Evolutionary conservation across 805 yeast species (phyloP), one percentile per base, ranked within the genome.

Genomic region (Yarrowia keelungensis): DNA sequence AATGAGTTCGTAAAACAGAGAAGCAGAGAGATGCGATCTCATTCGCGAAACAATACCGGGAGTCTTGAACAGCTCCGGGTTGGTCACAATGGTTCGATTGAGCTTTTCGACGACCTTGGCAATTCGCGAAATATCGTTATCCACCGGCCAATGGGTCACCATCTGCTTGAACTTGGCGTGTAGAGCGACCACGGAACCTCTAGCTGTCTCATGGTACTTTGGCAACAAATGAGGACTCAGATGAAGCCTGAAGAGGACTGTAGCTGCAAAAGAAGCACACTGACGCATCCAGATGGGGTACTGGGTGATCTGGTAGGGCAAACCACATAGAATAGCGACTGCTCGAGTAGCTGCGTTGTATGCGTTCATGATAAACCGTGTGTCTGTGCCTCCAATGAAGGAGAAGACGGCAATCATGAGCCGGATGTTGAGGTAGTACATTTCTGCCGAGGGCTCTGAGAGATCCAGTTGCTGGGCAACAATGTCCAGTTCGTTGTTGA

Each of bases 121-220:
- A 0, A 96, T 90, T 76, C 98, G 83, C 1, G 96, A 89, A 41
- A 93, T 89, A 78, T 93, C 98, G 79, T 91, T 92, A 70, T 91
- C 91, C 47, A 92, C 90, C 62, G 89, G 90, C 98, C 98, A 93
- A 8, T 97, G 93, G 3, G 95, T 88, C 46, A 92, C 81, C 78
- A 94, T 92, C 75, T 93, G 93, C 78, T 97, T 83, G 76, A 87
- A 91, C 54, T 92, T 80, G 75, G 97, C 82, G 77, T 93, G 97
- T 2, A 92, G 96, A 0, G 97, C 93, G 14, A 93, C 97, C 73
- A 93, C 90, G 4, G 96, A 90, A 77, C 93, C 97, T 72, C 98
- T 84, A 0, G 97, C 93, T 39, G 96, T 89, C 74, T 92, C 97
- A 50, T 91, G 86, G 75, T 88, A 91, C 77, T 66, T 89, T 73